Evolutionary conservation across 495 filamentous ascomycete genomes (phyloP), one percentile per base, ranked within the genome.

Genomic region (Xylaria cubensis): DNA sequence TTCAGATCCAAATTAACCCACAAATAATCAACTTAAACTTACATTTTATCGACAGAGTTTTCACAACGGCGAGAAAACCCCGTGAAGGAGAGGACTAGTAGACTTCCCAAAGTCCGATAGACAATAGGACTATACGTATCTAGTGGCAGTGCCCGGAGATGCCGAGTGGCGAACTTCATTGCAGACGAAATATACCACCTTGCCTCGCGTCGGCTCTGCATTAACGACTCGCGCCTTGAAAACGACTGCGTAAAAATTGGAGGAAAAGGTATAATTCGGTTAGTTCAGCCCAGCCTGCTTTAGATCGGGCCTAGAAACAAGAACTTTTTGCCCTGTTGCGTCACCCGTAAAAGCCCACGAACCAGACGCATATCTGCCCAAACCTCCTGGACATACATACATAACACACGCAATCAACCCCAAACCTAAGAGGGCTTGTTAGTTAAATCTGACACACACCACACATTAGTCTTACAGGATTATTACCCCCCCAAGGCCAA

Each of bases 31-130:
- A 17, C 36, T 42, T 24, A 29, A 9, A 48, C 50, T 29, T 46
- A 68, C 51, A 48, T 19, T n/a, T 44, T 13, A 15, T 26, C 58
- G 32, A 34, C 61, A 79, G 77, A 39, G 73, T 79, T 50, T 75
- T 79, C 55, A 78, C 74, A 3, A 78, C 76, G 4, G 77, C 77
- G 15, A 78, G 74, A 59, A 79, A 79, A 58, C 77, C 77, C 64
- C 77, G 77, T 21, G 15, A 8, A 48, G 15, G 61, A 36, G 58
- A 59, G 24, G 26, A 12, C 42, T 9, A 55, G 26, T 63, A 26
- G 46, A 26, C n/a, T 32, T 51, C 10, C 17, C 10, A 59, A 44
- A 29, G 4, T 24, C 56, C 34, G 44, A 4, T 13, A 50, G 19
- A 42, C 3, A 10, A 12, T 56, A 61, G 29, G 36, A 39, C 36